Evolutionary conservation across 1,284 basidiomycete species (phyloP).

Genomic region (Pseudozyma sp.): DNA sequence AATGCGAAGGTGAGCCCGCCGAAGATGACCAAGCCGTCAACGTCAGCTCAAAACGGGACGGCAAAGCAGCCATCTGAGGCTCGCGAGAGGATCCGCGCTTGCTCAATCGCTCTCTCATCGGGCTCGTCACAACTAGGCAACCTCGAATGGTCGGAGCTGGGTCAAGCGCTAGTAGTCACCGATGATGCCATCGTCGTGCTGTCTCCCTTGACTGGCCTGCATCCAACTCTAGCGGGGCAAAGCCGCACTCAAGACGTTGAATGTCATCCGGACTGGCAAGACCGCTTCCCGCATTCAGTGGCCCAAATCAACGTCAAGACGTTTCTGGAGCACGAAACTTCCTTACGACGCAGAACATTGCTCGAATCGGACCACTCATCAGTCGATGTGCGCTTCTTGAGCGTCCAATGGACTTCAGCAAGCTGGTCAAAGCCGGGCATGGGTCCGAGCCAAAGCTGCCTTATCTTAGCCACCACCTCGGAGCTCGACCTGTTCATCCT

Average conservation of each 20-base stretch:
- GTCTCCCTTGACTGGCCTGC: slow-evolving; percentile 23
- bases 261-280: slow-evolving; percentile 34
- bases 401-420: slow-evolving; percentile 31
- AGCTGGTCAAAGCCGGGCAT: slow-evolving; percentile 45
- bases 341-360: slow-evolving; percentile 19
- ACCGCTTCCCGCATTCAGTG: slow-evolving; percentile 39
- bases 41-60: background rate
- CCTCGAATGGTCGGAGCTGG: slow-evolving; percentile 39
- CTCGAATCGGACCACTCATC: slow-evolving; percentile 38
- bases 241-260: slow-evolving; percentile 33
- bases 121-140: slow-evolving; percentile 22
- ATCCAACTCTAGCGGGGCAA: slow-evolving; percentile 19
- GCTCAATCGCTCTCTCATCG: slow-evolving; percentile 32
- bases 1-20: background rate
- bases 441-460: slow-evolving; percentile 36
- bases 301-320: slow-evolving; percentile 40
- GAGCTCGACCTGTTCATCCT: slow-evolving; percentile 45
- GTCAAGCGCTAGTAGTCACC: slow-evolving; percentile 38
- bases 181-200: slow-evolving; percentile 34
- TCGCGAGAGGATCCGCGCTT: slow-evolving; percentile 16
- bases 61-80: background rate
- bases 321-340: slow-evolving; percentile 26
- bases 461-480: slow-evolving; percentile 39
- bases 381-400: slow-evolving; percentile 26
- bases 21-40: background rate